These are phyloP conservation scores for Kwoniella dejecticola DNA, from an alignment of 768 basidiomycete genomes.

Conservation along the genomic window DNA sequence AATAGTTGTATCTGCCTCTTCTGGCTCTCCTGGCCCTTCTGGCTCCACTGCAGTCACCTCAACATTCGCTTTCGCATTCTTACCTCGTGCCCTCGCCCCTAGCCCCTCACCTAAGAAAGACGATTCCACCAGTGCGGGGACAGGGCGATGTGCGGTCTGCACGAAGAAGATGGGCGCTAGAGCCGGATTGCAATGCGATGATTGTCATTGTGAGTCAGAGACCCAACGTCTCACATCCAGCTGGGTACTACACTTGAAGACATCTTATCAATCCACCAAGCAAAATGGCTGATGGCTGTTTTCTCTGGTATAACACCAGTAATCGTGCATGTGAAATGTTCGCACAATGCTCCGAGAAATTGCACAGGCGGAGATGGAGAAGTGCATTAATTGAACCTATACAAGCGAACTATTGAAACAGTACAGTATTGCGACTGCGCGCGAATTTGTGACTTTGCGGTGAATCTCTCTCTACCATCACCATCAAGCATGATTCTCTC, in stretches of 20 bases:
- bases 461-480: too few relatives aligned
- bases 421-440: too few relatives aligned
- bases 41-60: conserved; percentile 35
- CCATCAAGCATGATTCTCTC: too few relatives aligned
- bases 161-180: conserved; percentile 42
- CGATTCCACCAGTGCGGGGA: too few relatives aligned
- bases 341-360: conserved; percentile 43
- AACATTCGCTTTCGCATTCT: conserved; percentile 44
- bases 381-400: neutral
- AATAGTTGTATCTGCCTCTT: neutral
- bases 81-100: conserved; percentile 29
- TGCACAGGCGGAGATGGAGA: conserved; percentile 31
- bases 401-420: too few relatives aligned
- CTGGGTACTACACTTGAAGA: neutral
- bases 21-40: neutral
- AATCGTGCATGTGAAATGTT: conserved; percentile 53
- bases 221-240: too few relatives aligned
- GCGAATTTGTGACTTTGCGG: too few relatives aligned
- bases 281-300: too few relatives aligned
- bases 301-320: too few relatives aligned
- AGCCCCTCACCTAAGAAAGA: neutral
- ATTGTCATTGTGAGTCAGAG: conserved; percentile 46
- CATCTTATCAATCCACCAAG: too few relatives aligned
- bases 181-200: conserved; percentile 52
- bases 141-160: conserved; percentile 40